Evolutionary conservation across 2,329 filamentous ascomycete species (phyloP).

Genomic region (Paracoccidioides brasiliensis): DNA sequence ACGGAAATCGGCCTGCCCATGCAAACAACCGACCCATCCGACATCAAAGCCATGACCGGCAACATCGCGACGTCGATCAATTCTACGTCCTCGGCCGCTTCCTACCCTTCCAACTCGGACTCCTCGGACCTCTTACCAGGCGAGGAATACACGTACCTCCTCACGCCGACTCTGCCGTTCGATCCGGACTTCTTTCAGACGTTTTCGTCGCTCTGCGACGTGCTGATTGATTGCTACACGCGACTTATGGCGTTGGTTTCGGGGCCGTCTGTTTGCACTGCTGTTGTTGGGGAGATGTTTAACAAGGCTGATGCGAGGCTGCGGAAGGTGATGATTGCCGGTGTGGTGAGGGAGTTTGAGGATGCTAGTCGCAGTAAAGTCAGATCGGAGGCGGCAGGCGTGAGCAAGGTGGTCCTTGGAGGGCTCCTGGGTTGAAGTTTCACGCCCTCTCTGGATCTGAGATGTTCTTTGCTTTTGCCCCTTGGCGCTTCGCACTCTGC

Average conservation of each 20-base stretch:
- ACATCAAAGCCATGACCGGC: slow-evolving; percentile 34
- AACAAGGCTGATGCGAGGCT: slow-evolving; percentile 76
- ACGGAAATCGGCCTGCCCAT: slow-evolving; percentile 47
- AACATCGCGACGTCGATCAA: slow-evolving; percentile 27
- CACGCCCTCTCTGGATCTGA: background rate
- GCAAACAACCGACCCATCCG: slow-evolving; percentile 34
- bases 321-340: slow-evolving; percentile 76
- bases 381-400: slow-evolving; percentile 67
- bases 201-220: slow-evolving; percentile 89
- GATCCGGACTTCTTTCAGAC: slow-evolving; percentile 96
- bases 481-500: background rate
- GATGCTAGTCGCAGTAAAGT: slow-evolving; percentile 64
- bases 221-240: slow-evolving; percentile 83
- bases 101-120: slow-evolving; percentile 35
- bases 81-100: slow-evolving; percentile 26
- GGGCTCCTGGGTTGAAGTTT: slow-evolving; percentile 54
- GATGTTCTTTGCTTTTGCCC: background rate
- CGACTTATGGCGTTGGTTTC: slow-evolving; percentile 62
- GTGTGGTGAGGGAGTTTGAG: slow-evolving; percentile 84
- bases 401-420: slow-evolving; percentile 79
- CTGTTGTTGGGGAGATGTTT: slow-evolving; percentile 68
- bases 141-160: slow-evolving; percentile 75
- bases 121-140: slow-evolving; percentile 55
- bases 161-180: slow-evolving; percentile 88
- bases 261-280: slow-evolving; percentile 59